phyloP scores from a whole-genome alignment of 2,329 filamentous ascomycete genomes.

The Aspergillus sergii region DNA sequence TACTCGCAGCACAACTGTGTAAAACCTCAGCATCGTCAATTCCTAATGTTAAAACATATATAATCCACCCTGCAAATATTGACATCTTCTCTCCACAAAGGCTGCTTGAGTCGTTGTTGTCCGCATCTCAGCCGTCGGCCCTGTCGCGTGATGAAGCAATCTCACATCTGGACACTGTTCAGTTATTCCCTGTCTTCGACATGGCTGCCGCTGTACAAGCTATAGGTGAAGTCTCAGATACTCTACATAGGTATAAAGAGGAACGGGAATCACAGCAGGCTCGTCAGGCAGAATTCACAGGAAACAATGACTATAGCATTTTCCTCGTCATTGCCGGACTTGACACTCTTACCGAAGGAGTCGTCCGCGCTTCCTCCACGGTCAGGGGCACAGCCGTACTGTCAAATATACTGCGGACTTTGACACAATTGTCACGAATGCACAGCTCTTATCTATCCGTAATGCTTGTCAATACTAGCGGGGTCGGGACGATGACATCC shows the following conservation, averaged over 20 bases:
- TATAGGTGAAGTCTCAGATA: constrained; percentile 32
- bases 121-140: constrained; percentile 3
- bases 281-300: background rate
- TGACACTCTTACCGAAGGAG: constrained; percentile 38
- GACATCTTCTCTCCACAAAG: constrained; percentile 33
- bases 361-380: constrained; percentile 42
- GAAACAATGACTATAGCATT: constrained; percentile 6
- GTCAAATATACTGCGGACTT: constrained; percentile 32
- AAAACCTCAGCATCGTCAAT: constrained; percentile 6
- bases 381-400: constrained; percentile 37
- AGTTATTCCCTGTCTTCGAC: constrained; percentile 37
- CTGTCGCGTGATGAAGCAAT: constrained; percentile 34
- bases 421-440: constrained; percentile 37
- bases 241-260: constrained; percentile 24
- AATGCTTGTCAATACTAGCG: constrained; percentile 41
- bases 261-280: constrained; percentile 7
- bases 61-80: constrained; percentile 37
- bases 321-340: constrained; percentile 40
- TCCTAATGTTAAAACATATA: constrained; percentile 28
- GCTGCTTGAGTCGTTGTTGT: constrained; percentile 32
- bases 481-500: constrained; percentile 25
- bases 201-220: constrained; percentile 33
- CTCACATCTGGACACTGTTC: constrained; percentile 33
- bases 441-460: constrained; percentile 33
- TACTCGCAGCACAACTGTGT: background rate